Conservation (phyloP, 2,329 filamentous ascomycete genomes). For the Aspergillus thermomutatus region DNA sequence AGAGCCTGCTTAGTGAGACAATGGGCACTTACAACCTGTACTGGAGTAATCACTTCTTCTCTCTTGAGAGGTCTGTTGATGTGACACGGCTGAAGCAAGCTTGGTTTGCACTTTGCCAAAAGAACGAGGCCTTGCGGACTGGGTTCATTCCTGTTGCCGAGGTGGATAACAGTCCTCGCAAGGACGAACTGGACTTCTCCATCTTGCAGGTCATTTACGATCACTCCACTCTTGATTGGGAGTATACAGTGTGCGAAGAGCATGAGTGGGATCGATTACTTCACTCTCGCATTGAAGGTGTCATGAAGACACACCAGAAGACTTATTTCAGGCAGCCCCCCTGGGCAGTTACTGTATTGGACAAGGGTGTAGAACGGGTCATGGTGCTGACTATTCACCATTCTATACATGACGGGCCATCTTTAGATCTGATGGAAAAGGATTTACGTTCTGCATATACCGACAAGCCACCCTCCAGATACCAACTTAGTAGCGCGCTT, state of each 20-base stretch:
- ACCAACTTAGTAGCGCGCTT: slow-evolving; percentile 27
- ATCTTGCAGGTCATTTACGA: slow-evolving; percentile 30
- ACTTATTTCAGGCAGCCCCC: slow-evolving; percentile 31
- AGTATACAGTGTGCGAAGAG: slow-evolving; percentile 11
- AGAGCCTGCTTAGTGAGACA: slow-evolving; percentile 39
- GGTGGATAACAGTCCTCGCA: slow-evolving; percentile 5
- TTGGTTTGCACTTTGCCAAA: slow-evolving; percentile 29
- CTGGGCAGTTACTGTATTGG: slow-evolving; percentile 36
- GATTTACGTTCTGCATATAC: slow-evolving; percentile 25
- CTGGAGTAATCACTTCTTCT: slow-evolving; percentile 40
- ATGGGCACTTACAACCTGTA: slow-evolving; percentile 37
- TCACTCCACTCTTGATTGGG: slow-evolving; percentile 25
- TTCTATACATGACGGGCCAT: slow-evolving; percentile 32
- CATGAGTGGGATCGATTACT: slow-evolving; percentile 13
- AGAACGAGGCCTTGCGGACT: slow-evolving; percentile 36
- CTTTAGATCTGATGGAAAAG: slow-evolving; percentile 25
- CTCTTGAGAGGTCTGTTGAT: slow-evolving; percentile 27
- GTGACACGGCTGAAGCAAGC: slow-evolving; percentile 26
- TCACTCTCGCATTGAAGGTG: slow-evolving; percentile 16
- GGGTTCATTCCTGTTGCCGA: slow-evolving; percentile 34
- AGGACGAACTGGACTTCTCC: slow-evolving; percentile 14
- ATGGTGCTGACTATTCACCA: slow-evolving; percentile 40
- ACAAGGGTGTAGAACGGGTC: slow-evolving; percentile 17
- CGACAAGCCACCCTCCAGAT: slow-evolving; percentile 17
- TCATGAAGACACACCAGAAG: slow-evolving; percentile 24